These are phyloP conservation scores for Parsonsia alboflavescens DNA, from an alignment of 257 asterid genomes.

Conservation along the genomic window DNA sequence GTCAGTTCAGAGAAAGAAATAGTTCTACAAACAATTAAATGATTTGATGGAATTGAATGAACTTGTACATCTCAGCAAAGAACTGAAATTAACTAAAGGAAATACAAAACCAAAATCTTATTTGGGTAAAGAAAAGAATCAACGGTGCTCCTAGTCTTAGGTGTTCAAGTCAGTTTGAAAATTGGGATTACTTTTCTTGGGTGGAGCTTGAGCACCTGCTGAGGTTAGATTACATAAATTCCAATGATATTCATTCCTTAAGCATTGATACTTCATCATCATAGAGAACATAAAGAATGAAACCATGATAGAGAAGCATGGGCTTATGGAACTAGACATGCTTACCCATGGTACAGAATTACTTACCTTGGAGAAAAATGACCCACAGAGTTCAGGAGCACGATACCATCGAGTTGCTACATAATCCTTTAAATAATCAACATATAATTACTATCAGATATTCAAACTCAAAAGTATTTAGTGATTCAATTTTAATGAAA, in stretches of 20 bases:
- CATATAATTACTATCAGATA: conserved; percentile 8
- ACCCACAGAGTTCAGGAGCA: conserved; percentile 99
- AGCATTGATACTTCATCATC: background rate
- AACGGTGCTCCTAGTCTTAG: background rate
- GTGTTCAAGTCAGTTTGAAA: background rate
- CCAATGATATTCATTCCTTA: too few species aligned
- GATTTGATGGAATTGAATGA: background rate
- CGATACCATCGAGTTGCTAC: conserved; percentile 99
- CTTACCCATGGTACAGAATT: conserved; percentile 18
- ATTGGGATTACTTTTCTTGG: background rate
- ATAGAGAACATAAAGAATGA: background rate
- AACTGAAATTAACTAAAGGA: background rate
- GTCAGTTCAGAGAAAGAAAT: background rate
- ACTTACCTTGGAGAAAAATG: conserved; percentile 92
- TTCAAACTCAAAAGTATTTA: background rate
- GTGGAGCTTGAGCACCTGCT: conserved; percentile 1
- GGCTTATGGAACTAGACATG: background rate
- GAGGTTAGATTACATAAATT: background rate
- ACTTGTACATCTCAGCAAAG: background rate
- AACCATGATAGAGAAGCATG: background rate
- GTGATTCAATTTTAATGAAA: background rate
- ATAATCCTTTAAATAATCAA: conserved; percentile 59
- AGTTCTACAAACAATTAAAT: background rate
- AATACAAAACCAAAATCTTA: background rate
- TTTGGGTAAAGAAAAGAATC: conserved; percentile 3